Conservation (phyloP, 2,329 filamentous ascomycete species). For the Alternaria sp. region DNA sequence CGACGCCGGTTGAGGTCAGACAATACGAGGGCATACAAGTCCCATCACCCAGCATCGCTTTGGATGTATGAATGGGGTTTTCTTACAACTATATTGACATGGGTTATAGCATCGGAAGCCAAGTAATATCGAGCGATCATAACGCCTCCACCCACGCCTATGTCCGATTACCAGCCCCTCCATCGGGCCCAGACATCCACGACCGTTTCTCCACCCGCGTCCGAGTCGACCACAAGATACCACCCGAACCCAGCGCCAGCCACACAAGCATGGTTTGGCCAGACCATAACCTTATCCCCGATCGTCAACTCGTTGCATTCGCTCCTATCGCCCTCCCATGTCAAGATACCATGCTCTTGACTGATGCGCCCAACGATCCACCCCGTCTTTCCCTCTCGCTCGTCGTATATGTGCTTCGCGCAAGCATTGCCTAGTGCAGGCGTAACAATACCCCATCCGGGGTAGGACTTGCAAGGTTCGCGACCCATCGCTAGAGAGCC, state of each 20-base stretch:
- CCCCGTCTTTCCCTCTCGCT: slow-evolving; percentile 44
- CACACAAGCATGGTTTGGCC: slow-evolving; percentile 84
- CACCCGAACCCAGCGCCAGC: slow-evolving; percentile 73
- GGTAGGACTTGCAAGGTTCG: slow-evolving; percentile 74
- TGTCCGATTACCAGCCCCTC: slow-evolving; percentile 66
- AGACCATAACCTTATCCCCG: slow-evolving; percentile 73
- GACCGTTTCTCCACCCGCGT: slow-evolving; percentile 60
- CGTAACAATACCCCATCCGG: slow-evolving; percentile 73
- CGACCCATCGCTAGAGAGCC: slow-evolving; percentile 74
- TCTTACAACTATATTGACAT: not conserved
- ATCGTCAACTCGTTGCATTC: slow-evolving; percentile 56
- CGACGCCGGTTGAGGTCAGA: not conserved
- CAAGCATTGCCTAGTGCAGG: slow-evolving; percentile 58
- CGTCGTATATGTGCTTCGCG: slow-evolving; percentile 33
- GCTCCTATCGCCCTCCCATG: slow-evolving; percentile 58
- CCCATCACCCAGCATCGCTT: not conserved
- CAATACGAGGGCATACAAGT: not conserved
- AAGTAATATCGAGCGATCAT: not conserved
- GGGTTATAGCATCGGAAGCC: not conserved
- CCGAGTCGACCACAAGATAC: slow-evolving; percentile 76
- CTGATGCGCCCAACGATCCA: slow-evolving; percentile 76
- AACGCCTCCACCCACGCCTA: not conserved
- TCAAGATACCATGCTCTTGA: slow-evolving; percentile 79
- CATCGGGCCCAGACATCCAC: slow-evolving; percentile 77
- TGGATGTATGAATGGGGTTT: not conserved